phyloP scores from a whole-genome alignment of 352 stramenopile genomes.

The Phytophthora pisi region DNA sequence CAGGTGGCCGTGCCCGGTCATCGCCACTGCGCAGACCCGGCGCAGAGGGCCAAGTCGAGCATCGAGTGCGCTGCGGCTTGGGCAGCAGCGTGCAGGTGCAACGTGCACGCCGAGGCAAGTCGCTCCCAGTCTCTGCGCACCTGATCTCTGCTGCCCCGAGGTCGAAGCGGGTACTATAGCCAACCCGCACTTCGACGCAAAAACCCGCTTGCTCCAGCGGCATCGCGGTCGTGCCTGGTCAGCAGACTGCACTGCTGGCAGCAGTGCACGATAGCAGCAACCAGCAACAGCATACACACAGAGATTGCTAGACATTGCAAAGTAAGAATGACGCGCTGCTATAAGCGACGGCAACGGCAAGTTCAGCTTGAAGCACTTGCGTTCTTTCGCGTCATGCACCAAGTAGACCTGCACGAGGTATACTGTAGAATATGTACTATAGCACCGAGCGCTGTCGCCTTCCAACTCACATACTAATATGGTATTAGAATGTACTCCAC shows the following conservation, averaged over 20 bases:
- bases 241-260: not conserved
- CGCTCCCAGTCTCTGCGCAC: not conserved
- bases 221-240: not conserved
- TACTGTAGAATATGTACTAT: no score
- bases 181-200: constrained; percentile 14
- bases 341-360: constrained; percentile 16
- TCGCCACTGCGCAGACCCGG: not conserved
- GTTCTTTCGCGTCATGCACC: constrained; percentile 8
- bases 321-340: not conserved
- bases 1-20: constrained; percentile 9
- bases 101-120: not conserved
- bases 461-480: no score
- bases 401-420: no score
- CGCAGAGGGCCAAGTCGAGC: constrained; percentile 6
- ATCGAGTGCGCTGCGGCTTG: not conserved
- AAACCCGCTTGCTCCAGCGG: not conserved
- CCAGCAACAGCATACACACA: no score
- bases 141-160: not conserved
- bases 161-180: not conserved
- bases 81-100: not conserved
- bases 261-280: constrained; percentile 1
- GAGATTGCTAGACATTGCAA: no score
- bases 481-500: no score
- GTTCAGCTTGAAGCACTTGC: constrained; percentile 1
- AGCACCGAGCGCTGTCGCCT: no score